Conservation (phyloP, 23 red algal species). For the Cyanidioschyzon merolae region DNA sequence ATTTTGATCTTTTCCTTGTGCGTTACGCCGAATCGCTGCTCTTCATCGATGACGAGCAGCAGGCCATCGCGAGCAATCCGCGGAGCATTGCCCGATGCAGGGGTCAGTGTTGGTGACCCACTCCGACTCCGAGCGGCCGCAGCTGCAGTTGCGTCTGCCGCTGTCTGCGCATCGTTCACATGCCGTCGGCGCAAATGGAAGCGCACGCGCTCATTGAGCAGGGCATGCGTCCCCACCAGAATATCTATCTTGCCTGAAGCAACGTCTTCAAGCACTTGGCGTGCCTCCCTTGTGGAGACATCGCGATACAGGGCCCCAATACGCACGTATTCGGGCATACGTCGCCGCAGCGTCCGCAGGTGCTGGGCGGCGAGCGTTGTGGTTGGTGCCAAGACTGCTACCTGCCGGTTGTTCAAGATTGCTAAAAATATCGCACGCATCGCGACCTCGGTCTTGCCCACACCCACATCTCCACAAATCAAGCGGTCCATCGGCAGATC, state of each 20-base stretch:
- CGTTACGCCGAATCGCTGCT: constrained; percentile 95
- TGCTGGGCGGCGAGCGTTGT: constrained; percentile 92
- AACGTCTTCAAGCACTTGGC: constrained; percentile 26
- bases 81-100: not conserved
- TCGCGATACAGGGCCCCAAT: constrained; percentile 37
- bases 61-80: not conserved
- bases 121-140: no score
- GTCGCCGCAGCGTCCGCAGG: constrained; percentile 42
- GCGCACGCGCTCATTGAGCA: constrained; percentile 38
- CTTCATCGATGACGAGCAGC: constrained; percentile 63
- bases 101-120: no score
- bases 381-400: constrained; percentile 76
- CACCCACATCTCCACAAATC: constrained; percentile 91
- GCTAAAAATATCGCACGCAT: constrained; percentile 59
- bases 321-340: constrained; percentile 17
- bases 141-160: no score
- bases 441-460: constrained; percentile 98
- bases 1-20: constrained; percentile 84
- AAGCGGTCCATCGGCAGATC: constrained; percentile 75
- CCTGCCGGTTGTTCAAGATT: constrained; percentile 47
- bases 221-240: constrained; percentile 74
- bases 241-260: constrained; percentile 33
- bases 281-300: constrained; percentile 7
- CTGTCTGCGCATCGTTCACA: not conserved
- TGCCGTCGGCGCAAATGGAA: constrained; percentile 28